phyloP scores from a whole-genome alignment of 2,329 filamentous ascomycete genomes.

The Fusarium sp. region DNA sequence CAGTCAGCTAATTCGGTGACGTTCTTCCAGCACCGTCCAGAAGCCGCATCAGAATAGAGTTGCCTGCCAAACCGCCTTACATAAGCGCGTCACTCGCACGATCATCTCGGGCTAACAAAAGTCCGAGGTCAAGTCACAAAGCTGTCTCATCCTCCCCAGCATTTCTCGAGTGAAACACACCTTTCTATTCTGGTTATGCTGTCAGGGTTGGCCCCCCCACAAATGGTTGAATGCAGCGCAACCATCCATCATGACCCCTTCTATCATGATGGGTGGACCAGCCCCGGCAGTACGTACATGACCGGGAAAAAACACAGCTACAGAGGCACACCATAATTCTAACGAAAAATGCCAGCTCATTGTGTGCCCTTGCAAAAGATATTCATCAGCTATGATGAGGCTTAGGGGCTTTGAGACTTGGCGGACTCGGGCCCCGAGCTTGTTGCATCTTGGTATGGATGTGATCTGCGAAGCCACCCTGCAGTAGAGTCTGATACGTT shows the following conservation, averaged over 20 bases:
- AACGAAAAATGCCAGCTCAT: not conserved
- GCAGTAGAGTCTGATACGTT: slow-evolving; percentile 42
- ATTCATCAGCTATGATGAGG: slow-evolving; percentile 13
- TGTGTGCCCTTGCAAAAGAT: not conserved
- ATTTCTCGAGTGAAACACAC: slow-evolving; percentile 8
- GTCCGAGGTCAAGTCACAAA: not conserved
- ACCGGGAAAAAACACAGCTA: slow-evolving; percentile 12
- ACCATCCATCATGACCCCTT: slow-evolving; percentile 28
- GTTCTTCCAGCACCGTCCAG: slow-evolving; percentile 45
- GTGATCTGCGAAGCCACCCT: slow-evolving; percentile 34
- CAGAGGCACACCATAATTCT: not conserved
- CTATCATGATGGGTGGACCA: slow-evolving; percentile 24
- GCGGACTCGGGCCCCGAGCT: slow-evolving; percentile 29
- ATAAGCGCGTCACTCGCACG: slow-evolving; percentile 10
- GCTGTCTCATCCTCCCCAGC: not conserved
- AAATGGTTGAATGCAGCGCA: slow-evolving; percentile 29
- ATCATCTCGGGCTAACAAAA: not conserved
- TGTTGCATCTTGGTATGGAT: slow-evolving; percentile 18
- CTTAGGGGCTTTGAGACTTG: slow-evolving; percentile 25
- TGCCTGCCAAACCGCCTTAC: slow-evolving; percentile 13
- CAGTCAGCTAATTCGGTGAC: slow-evolving; percentile 49
- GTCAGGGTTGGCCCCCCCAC: slow-evolving; percentile 13
- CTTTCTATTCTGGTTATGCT: slow-evolving; percentile 1
- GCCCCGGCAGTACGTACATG: slow-evolving; percentile 19
- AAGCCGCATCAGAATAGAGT: slow-evolving; percentile 17